These are phyloP conservation scores for Kluyveromyces wickerhamii DNA, from an alignment of 805 yeast genomes.

Conservation along the genomic window DNA sequence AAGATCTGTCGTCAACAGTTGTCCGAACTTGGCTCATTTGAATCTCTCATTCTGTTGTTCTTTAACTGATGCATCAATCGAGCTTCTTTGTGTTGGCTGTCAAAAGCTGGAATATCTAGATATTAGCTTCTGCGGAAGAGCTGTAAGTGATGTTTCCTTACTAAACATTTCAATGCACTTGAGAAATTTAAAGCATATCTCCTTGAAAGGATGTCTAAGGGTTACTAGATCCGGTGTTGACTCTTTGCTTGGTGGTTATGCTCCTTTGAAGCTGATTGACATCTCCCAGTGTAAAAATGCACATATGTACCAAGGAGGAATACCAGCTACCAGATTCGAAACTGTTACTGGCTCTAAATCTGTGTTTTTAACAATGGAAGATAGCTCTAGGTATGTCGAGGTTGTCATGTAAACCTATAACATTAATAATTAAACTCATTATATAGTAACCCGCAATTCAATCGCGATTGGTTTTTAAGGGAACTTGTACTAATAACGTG, in stretches of 20 bases:
- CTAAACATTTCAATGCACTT: slow-evolving; percentile 51
- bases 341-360: slow-evolving; percentile 44
- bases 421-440: too few relatives aligned
- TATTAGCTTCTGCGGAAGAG: slow-evolving; percentile 69
- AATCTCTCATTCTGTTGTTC: slow-evolving; percentile 73
- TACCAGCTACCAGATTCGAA: slow-evolving; percentile 46
- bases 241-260: slow-evolving; percentile 49
- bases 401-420: slow-evolving; percentile 38
- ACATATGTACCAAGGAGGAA: slow-evolving; percentile 52
- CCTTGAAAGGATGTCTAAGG: slow-evolving; percentile 62
- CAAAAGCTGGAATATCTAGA: slow-evolving; percentile 45
- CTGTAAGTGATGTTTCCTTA: slow-evolving; percentile 65
- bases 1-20: slow-evolving; percentile 51
- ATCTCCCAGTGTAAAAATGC: slow-evolving; percentile 69
- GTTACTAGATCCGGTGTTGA: slow-evolving; percentile 75
- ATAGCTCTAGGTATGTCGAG: slow-evolving; percentile 46
- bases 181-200: slow-evolving; percentile 39
- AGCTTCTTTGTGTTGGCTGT: slow-evolving; percentile 60
- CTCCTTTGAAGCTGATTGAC: slow-evolving; percentile 44
- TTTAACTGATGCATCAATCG: slow-evolving; percentile 58
- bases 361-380: slow-evolving; percentile 49
- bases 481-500: too few relatives aligned
- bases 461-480: too few relatives aligned
- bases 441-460: too few relatives aligned
- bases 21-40: slow-evolving; percentile 46